A percentile compares a stretch with the other conserved stretches of the same genome.
Conservation (phyloP, 148 eudicot species). For the Polygonum maritimum region DNA sequence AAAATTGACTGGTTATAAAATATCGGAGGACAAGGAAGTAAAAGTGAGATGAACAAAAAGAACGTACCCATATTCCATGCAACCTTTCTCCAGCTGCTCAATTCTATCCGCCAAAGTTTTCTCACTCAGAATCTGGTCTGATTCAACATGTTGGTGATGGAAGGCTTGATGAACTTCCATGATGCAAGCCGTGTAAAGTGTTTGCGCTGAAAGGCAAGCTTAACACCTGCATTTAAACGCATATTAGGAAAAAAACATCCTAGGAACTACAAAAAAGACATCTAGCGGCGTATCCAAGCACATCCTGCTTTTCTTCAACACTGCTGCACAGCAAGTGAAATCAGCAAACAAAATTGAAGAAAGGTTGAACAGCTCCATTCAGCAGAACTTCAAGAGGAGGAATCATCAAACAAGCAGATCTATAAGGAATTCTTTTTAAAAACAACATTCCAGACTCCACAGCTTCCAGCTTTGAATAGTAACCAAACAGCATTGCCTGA, state of each 20-base stretch:
- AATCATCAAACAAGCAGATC: constrained; percentile 39
- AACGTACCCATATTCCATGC: constrained; percentile 68
- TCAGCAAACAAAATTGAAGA: constrained; percentile 58
- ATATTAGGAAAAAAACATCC: constrained; percentile 35
- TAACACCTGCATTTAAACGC: constrained; percentile 61
- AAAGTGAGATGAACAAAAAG: neutral
- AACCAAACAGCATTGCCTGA: constrained; percentile 33
- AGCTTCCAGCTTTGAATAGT: constrained; percentile 41
- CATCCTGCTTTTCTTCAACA: constrained; percentile 46
- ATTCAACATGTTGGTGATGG: neutral
- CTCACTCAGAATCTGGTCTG: neutral
- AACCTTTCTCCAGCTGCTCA: constrained; percentile 43
- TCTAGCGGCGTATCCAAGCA: constrained; percentile 38
- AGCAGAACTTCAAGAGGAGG: constrained; percentile 35
- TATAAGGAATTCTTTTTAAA: constrained; percentile 28
- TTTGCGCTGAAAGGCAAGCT: constrained; percentile 26
- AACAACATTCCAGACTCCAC: constrained; percentile 42
- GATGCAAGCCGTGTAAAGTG: constrained; percentile 15
- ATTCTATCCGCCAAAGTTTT: constrained; percentile 13
- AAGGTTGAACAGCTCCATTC: constrained; percentile 68
- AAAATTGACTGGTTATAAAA: constrained; percentile 1
- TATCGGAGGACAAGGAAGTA: neutral
- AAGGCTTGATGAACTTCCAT: constrained; percentile 21
- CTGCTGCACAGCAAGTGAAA: constrained; percentile 50
- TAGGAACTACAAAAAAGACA: constrained; percentile 33